Base-by-base conservation (phyloP, 1,139 yeast species). In the Hansenula lynferdii region DNA sequence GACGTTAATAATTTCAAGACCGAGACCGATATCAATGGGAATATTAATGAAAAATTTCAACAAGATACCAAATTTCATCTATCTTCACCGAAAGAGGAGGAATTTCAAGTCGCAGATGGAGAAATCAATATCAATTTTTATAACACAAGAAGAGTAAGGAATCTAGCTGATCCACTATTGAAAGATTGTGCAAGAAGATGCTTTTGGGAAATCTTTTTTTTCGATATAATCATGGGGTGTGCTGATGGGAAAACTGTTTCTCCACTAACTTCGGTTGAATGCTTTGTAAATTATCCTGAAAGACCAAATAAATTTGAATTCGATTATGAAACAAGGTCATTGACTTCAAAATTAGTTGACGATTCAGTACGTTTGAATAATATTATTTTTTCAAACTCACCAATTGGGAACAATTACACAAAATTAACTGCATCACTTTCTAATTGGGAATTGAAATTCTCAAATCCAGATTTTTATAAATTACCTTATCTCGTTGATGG, bases 191-290 rank as follows among this genome's bases (percentile, higher is more conserved):
- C 68, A 7, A 57, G 77, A 40, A 56, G 75, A 41, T 58, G 69
- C 6, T 65, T 69, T 42, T 72, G 77, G 77, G 78, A 72, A 39
- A 48, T 70, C 8, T 65, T 68, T 47, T 71, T 70, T 47, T 59
- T 71, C 38, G 78, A 72, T 50, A 68, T 72, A 8, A 59, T 71
- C 28, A 69, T 70, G 41, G 77, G 76, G 0, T 70, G 75, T 4
- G 74, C 78, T 1, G 74, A 72, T 37, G 78, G 77, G 12, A 61
- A 59, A 38, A 57, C 75, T 0, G 54, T 67, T 11, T 68, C 76
- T 2, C 49, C 54, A n/a, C 45, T 72, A 11, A 64, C 70, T 1
- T 48, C 58, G 1, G 40, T 60, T 2, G 52, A 60, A 18, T 56
- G 64, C 21, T 50, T 58, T 23, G 61, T 67, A 5, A 44, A 61